A percentile compares a stretch with the other conserved stretches of the same genome.
Evolutionary conservation across 1,139 yeast genomes (phyloP).

Genomic region (Yamadazyma oceani): DNA sequence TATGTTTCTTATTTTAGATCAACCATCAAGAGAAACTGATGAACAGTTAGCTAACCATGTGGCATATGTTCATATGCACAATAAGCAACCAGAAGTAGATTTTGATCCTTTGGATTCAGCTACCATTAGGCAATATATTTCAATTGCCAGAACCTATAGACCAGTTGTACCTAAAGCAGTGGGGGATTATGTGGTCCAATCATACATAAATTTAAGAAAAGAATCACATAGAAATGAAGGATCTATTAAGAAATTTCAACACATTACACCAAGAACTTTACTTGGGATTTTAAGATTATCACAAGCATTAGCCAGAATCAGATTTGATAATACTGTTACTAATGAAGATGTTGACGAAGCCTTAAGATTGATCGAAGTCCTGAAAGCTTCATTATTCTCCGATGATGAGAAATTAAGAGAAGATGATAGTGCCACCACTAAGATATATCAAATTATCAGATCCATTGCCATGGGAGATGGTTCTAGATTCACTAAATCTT

Average conservation of each 20-base stretch:
- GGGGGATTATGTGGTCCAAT: slow-evolving; percentile 82
- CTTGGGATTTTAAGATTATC: slow-evolving; percentile 89
- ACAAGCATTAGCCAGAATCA: slow-evolving; percentile 88
- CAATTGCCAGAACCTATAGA: slow-evolving; percentile 79
- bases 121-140: slow-evolving; percentile 83
- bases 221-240: slow-evolving; percentile 81
- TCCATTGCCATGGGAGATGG: slow-evolving; percentile 52
- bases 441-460: slow-evolving; percentile 61
- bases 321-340: slow-evolving; percentile 73
- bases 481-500: slow-evolving; percentile 33
- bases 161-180: slow-evolving; percentile 88
- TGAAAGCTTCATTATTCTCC: slow-evolving; percentile 74
- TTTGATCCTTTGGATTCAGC: slow-evolving; percentile 76
- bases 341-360: slow-evolving; percentile 94
- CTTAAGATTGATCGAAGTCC: slow-evolving; percentile 77
- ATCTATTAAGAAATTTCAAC: slow-evolving; percentile 75
- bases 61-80: slow-evolving; percentile 93
- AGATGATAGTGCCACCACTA: slow-evolving; percentile 53
- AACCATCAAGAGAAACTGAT: slow-evolving; percentile 78
- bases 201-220: slow-evolving; percentile 89
- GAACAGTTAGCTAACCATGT: slow-evolving; percentile 90
- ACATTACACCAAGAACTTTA: slow-evolving; percentile 93
- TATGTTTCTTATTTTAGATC: slow-evolving; percentile 81
- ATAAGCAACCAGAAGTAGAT: slow-evolving; percentile 76
- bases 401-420: slow-evolving; percentile 52